Conservation (phyloP, 1,284 basidiomycete genomes). For the Ceratobasidium sp. region DNA sequence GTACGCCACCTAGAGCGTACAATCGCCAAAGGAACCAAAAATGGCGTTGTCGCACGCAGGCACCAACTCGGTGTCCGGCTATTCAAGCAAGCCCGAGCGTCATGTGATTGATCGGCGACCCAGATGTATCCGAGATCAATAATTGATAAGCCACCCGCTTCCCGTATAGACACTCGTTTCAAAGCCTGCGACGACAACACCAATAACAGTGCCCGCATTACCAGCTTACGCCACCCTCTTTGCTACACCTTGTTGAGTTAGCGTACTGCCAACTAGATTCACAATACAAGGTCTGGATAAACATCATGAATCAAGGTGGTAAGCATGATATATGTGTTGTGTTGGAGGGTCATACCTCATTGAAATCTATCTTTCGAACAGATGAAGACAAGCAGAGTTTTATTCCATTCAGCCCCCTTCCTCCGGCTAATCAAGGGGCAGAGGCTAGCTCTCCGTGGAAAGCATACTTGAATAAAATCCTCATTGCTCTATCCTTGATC, state of each 20-base stretch:
- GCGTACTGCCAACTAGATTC: neutral
- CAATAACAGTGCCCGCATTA: no score
- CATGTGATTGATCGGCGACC: no score
- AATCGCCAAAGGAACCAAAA: no score
- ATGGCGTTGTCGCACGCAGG: no score
- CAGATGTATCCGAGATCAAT: no score
- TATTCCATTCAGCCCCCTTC: neutral
- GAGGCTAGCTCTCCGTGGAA: neutral
- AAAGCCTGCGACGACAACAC: no score
- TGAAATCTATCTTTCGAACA: neutral
- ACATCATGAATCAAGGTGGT: neutral
- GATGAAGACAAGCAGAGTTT: neutral
- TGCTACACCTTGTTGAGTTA: neutral
- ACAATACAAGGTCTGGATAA: neutral
- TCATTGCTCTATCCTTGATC: neutral
- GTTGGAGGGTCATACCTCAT: neutral
- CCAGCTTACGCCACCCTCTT: no score
- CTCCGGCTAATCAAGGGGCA: neutral
- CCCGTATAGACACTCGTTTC: no score
- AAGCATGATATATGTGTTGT: neutral
- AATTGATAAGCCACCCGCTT: no score
- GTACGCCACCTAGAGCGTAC: no score
- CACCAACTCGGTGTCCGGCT: no score
- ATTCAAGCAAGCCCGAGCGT: no score
- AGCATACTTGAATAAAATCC: neutral